These are phyloP conservation scores for Aquanectria penicillioides DNA, from an alignment of 2,329 filamentous ascomycete species.

Conservation along the genomic window DNA sequence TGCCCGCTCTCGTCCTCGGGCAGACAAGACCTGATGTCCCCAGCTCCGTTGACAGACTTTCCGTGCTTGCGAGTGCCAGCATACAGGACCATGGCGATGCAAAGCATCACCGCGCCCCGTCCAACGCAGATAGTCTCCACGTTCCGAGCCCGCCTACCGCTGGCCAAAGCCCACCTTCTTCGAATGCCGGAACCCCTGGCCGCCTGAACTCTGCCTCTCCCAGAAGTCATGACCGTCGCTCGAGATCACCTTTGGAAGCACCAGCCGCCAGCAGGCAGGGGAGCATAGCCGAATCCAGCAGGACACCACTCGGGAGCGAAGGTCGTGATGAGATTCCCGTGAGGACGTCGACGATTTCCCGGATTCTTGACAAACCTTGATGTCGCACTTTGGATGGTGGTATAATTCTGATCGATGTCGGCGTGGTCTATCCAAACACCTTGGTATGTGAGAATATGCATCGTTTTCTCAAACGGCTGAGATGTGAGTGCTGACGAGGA, in stretches of 20 bases:
- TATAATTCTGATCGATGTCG: neutral
- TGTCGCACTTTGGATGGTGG: neutral
- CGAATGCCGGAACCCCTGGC: constrained; percentile 31
- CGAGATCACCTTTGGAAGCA: constrained; percentile 24
- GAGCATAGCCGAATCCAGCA: constrained; percentile 35
- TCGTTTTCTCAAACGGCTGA: no score
- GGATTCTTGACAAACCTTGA: constrained; percentile 38
- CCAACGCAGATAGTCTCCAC: constrained; percentile 35
- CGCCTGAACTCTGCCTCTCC: constrained; percentile 37
- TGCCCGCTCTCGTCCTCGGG: constrained; percentile 39
- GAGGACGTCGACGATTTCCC: constrained; percentile 43
- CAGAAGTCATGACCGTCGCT: constrained; percentile 35
- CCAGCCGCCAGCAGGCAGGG: constrained; percentile 36
- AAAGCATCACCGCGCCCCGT: constrained; percentile 33
- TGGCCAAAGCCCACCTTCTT: constrained; percentile 35
- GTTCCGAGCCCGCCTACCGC: constrained; percentile 34
- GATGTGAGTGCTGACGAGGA: no score
- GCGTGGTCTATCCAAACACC: neutral
- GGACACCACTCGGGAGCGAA: constrained; percentile 38
- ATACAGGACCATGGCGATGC: constrained; percentile 40
- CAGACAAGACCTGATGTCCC: constrained; percentile 34
- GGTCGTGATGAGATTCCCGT: constrained; percentile 41
- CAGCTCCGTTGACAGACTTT: constrained; percentile 46
- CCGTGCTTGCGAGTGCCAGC: constrained; percentile 52
- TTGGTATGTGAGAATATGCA: no score